Conservation (phyloP, 1,284 basidiomycete species). For the Sanghuangporus weigelae region DNA sequence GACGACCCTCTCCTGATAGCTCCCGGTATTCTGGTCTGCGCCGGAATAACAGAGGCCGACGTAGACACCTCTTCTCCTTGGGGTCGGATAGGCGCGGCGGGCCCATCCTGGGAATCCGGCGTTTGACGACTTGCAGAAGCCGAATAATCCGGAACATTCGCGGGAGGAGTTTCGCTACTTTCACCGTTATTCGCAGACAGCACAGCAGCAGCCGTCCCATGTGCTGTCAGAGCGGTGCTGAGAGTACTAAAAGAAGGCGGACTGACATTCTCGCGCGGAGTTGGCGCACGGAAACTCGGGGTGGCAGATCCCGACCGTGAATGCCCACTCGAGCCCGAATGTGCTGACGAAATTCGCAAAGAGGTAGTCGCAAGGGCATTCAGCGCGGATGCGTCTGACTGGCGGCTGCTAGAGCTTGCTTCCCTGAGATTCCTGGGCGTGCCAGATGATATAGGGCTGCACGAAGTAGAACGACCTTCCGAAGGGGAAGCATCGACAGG, state of each 20-base stretch:
- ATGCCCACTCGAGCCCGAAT: constrained; percentile 3
- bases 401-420: background rate
- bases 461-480: background rate
- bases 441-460: background rate
- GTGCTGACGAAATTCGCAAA: background rate
- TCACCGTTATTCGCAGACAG: background rate
- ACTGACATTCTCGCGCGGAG: background rate
- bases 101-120: background rate
- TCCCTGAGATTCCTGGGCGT: background rate
- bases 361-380: background rate
- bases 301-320: constrained; percentile 7
- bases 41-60: background rate
- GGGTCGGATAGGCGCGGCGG: background rate
- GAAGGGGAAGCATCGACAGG: background rate
- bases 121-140: background rate
- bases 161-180: background rate
- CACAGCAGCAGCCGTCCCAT: background rate
- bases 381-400: constrained; percentile 1
- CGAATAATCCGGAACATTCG: background rate
- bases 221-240: background rate
- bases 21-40: background rate
- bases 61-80: background rate
- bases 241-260: constrained; percentile 1
- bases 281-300: constrained; percentile 1
- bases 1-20: constrained; percentile 19